Evolutionary conservation across 2,329 filamentous ascomycete species (phyloP), one percentile per base, ranked within the genome.

Genomic region (Neonectria coccinea): DNA sequence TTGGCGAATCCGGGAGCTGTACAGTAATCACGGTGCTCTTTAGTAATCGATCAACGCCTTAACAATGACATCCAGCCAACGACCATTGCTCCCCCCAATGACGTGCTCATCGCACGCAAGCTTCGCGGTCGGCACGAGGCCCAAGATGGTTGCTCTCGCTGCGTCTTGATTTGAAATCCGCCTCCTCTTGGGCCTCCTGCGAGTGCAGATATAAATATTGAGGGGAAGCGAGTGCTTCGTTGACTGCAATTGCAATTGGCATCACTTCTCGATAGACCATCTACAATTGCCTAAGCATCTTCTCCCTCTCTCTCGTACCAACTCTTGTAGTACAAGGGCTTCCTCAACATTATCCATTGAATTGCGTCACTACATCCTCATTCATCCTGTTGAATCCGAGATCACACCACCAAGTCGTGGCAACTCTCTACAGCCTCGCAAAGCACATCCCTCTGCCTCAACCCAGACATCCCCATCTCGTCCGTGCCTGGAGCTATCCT

Each of bases 131-230:
- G 54, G 54, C 55, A 45, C 67, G 50, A 45, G 57, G 66, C 54
- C 55, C 44, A 33, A 55, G 56, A 66, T 66, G 61, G 53, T 65
- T 62, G 61, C 67, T 67, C 51, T 42, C 22, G 54, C 42, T 53
- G 45, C 58, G 39, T 22, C 39, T 56, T 75, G 73, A 73, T 75
- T 75, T 75, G 67, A 75, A 75, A 75, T 75, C 71, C 64, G 66
- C n/a, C 9, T 55, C 36, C 36, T 25, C 51, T 59, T 58, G 39
- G 36, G 51, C 16, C 27, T 57, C 61, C 51, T 55, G 27, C 20
- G 10, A 53, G 50, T 18, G 25, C 22, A 50, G 22, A 57, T 73
- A 73, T 67, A 73, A 69, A 64, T 47, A 53, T n/a, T 8, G n/a
- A 25, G 7, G 14, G 51, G 59, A 62, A 60, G 33, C 51, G 22